Evolutionary conservation across 2,329 filamentous ascomycete species (phyloP), one percentile per base, ranked within the genome.

Genomic region (Cladophialophora exuberans): DNA sequence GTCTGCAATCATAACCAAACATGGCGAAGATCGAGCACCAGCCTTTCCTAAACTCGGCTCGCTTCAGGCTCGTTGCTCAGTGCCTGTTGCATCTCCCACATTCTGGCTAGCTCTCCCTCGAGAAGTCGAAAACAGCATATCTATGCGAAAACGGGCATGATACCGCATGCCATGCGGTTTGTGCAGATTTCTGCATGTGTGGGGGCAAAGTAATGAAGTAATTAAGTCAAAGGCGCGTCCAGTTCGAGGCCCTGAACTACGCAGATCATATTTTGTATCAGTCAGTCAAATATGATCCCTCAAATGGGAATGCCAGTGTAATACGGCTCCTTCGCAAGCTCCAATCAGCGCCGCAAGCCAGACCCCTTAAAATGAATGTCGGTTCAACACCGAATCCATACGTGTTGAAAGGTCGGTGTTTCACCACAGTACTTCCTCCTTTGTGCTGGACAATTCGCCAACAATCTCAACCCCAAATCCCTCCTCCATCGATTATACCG

Each of bases 221-320:
- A n/a, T n/a, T n/a, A 26, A 15, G 46, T 28, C 20, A 41, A 49
- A 39, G 3, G 46, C 31, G 22, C 9, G 46, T 23, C 5, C 46
- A 20, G 46, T n/a, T 30, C 15, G 10, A 15, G 28, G 26, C 13
- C 36, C 38, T 31, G 26, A 35, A 26, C 47, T 38, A 43, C 20
- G 36, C 47, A 15, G 28, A 31, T 43, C 47, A 51, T 51, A 51
- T 42, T 51, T 15, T 51, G 38, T 43, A 43, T 43, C 13, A 51
- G 36, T 33, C 26, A 43, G 13, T 42, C 47, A 43, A 51, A 51
- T 51, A 51, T 31, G 47, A 43, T 28, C 28, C 35, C 47, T 22
- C 20, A 31, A 38, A 17, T 25, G 33, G 20, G 31, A 17, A 38
- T 18, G 23, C 18, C 35, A 17, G 6, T 49, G 23, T 39, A 9